Evolutionary conservation across 352 stramenopile genomes (phyloP), one percentile per base, ranked within the genome.

Genomic region (Pythium rishiriense): DNA sequence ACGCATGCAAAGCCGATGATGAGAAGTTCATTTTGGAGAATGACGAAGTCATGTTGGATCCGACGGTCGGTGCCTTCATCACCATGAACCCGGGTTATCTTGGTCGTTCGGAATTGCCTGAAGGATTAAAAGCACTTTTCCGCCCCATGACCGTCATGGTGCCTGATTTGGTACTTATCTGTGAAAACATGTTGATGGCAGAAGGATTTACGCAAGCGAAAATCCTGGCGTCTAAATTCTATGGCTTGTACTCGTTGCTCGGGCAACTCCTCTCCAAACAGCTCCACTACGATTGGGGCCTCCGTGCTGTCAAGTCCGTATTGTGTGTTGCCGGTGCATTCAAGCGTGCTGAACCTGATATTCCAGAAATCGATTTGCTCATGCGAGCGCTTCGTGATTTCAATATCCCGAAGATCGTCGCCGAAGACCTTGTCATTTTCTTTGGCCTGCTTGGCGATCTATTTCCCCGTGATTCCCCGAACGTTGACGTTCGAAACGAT

Each of bases 71-170:
- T 35, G 94, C 91, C 9, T 99, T 97, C 69, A 98, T 98, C 64
- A 98, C 96, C 17, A 98, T 99, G 96, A 99, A 99, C 69, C 96
- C 96, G 4, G 96, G 94, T 15, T 99, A 99, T 69, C 74, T 98
- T 22, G 95, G 95, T 42, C 90, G 95, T 17, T 97, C 88, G 0
- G 95, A 98, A 66, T 79, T 98, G 6, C 95, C 96, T 7, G 95
- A 98, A 82, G 94, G 93, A 29, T 74, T 98, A 9, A 98, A 98
- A 69, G 93, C 93, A 8, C 71, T 99, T 3, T 98, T 99, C 74
- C 86, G 96, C 5, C 94, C 96, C 15, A 98, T 98, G 87, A 98
- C 95, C 15, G 92, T 98, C 45, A 98, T 98, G 93, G 94, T 98
- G 31, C 96, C 96, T 12, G 94, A 99, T 72, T 73, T 98, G 1